Evolutionary conservation across 495 filamentous ascomycete species (phyloP).

Genomic region (Xylaria venustula): DNA sequence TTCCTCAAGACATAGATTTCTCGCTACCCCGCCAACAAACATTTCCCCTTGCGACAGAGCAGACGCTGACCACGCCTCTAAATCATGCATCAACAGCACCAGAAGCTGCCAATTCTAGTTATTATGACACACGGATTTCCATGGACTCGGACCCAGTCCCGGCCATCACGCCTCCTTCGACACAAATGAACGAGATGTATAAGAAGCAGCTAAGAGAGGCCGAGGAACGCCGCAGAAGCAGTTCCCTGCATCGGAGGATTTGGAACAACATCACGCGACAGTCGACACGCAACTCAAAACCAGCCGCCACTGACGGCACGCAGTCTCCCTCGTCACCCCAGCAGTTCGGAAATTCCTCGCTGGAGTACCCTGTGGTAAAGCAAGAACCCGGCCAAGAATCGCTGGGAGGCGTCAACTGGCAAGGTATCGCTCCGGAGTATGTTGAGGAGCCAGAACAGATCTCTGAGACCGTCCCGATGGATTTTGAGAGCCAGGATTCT

Average conservation of each 20-base stretch:
- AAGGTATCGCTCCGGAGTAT: slow-evolving; percentile 5
- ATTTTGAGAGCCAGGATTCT: background rate
- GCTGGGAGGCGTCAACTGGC: slow-evolving; percentile 5
- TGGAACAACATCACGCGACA: slow-evolving; percentile 30
- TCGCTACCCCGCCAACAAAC: slow-evolving; percentile 22
- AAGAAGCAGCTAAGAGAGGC: slow-evolving; percentile 28
- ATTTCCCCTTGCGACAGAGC: slow-evolving; percentile 14
- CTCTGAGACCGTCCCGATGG: slow-evolving; percentile 11
- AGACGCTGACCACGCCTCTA: slow-evolving; percentile 14
- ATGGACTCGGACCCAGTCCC: slow-evolving; percentile 28
- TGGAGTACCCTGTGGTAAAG: slow-evolving; percentile 19
- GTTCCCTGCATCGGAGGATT: slow-evolving; percentile 24
- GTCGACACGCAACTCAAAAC: slow-evolving; percentile 26
- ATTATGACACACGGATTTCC: slow-evolving; percentile 34
- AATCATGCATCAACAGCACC: slow-evolving; percentile 20
- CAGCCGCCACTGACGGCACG: slow-evolving; percentile 10
- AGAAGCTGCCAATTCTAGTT: slow-evolving; percentile 31
- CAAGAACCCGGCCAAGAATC: slow-evolving; percentile 16
- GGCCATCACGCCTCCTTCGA: slow-evolving; percentile 21
- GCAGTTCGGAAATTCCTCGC: slow-evolving; percentile 19
- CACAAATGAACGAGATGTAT: slow-evolving; percentile 30
- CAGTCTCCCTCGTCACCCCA: slow-evolving; percentile 22
- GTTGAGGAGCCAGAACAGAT: slow-evolving; percentile 30
- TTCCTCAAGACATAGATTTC: slow-evolving; percentile 27
- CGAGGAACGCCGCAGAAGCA: slow-evolving; percentile 23